These are phyloP conservation scores for Mycena albidolilacea DNA, from an alignment of 768 basidiomycete genomes.

Conservation along the genomic window DNA sequence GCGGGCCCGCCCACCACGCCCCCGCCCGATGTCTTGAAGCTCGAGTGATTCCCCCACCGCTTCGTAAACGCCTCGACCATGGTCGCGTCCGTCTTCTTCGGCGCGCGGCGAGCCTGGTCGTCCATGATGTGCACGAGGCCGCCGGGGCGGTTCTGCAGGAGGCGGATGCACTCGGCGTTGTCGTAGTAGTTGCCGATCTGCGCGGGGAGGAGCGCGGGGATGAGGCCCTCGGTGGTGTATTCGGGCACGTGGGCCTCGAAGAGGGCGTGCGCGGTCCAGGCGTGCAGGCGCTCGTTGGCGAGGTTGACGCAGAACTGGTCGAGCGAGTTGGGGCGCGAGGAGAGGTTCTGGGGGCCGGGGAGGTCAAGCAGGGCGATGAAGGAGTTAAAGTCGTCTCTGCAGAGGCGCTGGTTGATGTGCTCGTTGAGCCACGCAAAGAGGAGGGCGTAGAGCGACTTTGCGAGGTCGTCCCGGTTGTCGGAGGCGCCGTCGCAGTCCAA, in stretches of 20 bases:
- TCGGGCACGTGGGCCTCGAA: constrained; percentile 89
- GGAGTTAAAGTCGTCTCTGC: constrained; percentile 91
- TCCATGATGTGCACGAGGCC: constrained; percentile 98
- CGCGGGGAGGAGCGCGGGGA: constrained; percentile 74
- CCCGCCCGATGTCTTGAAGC: constrained; percentile 85
- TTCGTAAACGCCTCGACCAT: constrained; percentile 97
- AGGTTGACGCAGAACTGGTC: constrained; percentile 98
- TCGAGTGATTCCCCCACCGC: constrained; percentile 94
- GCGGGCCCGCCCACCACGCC: constrained; percentile 77
- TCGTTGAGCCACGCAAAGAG: constrained; percentile 98
- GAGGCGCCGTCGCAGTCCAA: constrained; percentile 95
- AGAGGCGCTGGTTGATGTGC: constrained; percentile 94
- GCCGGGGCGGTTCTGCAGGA: constrained; percentile 89
- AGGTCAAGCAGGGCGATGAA: constrained; percentile 96
- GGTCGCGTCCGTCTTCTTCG: constrained; percentile 92
- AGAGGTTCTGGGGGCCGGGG: constrained; percentile 93
- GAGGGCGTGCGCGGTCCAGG: constrained; percentile 83
- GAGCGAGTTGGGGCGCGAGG: constrained; percentile 89
- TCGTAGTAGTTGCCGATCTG: constrained; percentile 83
- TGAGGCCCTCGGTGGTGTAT: constrained; percentile 82
- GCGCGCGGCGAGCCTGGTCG: constrained; percentile 89
- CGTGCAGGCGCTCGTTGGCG: constrained; percentile 92
- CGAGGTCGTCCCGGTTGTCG: constrained; percentile 94
- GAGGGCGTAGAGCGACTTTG: constrained; percentile 93
- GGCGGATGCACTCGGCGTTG: constrained; percentile 89